Evolutionary conservation across 176 grass and related monocot species (phyloP), one percentile per base, ranked within the genome.

Genomic region (Typha latifolia): DNA sequence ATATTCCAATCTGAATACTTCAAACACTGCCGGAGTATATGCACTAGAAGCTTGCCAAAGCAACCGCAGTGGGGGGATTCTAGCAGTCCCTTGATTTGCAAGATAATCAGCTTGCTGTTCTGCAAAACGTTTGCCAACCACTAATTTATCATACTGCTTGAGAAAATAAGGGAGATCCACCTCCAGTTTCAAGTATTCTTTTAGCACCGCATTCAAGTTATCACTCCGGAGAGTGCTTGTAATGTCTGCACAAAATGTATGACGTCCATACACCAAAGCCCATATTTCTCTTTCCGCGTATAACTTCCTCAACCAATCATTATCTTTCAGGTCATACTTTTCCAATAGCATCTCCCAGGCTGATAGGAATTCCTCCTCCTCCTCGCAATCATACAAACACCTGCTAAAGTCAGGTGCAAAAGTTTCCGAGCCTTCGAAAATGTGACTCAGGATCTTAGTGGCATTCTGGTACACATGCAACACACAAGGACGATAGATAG

Each of bases 41-140:
- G 75, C 65, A 76, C 80, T 87, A 69, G 84, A 76, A 47, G 91
- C 81, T 78, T 90, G 91, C 91, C 91, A 96, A 51, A 96, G 81
- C 61, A 90, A 51, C 61, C 61, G 66, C 18, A 83, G 27, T 37
- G 82, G 86, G 61, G 82, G 72, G 62, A 90, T 72, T 43, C 76
- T 81, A 9, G 80, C 72, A 32, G 67, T 74, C 56, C 85, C 81
- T 79, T 90, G 87, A 62, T 59, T 55, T 65, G 75, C 86, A 81
- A 84, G 73, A 62, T 90, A 95, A 64, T 96, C 81, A 64, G 79
- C 91, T 76, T 82, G 73, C 82, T 86, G 84, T 75, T 96, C 91
- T 61, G 69, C 74, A 78, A 85, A 81, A 62, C 72, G 82, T 62
- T 77, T 87, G 67, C 83, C 87, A 49, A 85, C 87, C 24, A 90